Base-by-base conservation (phyloP, 352 stramenopile genomes). In the Globisporangium radiosum region DNA sequence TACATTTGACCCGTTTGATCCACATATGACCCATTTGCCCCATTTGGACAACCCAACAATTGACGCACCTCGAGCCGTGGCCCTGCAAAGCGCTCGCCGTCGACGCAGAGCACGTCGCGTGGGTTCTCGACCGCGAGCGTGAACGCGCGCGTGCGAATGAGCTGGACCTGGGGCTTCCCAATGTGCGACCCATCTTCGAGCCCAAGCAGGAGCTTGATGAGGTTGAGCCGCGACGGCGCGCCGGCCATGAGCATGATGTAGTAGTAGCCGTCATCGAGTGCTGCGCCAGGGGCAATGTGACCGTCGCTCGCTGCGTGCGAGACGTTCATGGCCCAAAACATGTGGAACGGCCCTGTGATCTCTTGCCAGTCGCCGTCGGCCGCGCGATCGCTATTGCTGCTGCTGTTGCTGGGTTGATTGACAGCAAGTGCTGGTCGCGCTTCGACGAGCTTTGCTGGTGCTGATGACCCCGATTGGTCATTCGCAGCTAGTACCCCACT, bases 121-220 rank as follows among this genome's bases (percentile, higher is more conserved):
- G 61, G 39, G 33, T 69, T 66, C 38, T 62, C 71, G 10, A 65
- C 54, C 25, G 59, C 47, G 33, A 88, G 62, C 40, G 72, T 73
- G 56, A 81, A 88, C 11, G 78, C 81, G 45, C 81, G 79, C 3
- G 81, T 91, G 19, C 76, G 73, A 57, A 91, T 72, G 17, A 88
- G 62, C 36, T 84, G 59, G 7, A 89, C 68, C 9, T 63, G 60
- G 25, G 75, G 58, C 33, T 64, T 40, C 42, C 70, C 63, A 14
- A 87, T 40, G 47, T 89, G 79, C 6, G 66, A 67, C 7, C 73
- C 81, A 15, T 74, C 65, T 14, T 89, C 81, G 19, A 88, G 71
- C 0, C 56, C 74, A 52, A 89, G 59, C 52, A 89, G 73, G 43
- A 87, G n/a, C 43, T 62, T 72, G 19, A 64, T 59, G 25, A 86